A percentile compares a stretch with the other conserved stretches of the same genome.
phyloP scores from a whole-genome alignment of 2,329 filamentous ascomycete species.

The Aspergillus fischeri region DNA sequence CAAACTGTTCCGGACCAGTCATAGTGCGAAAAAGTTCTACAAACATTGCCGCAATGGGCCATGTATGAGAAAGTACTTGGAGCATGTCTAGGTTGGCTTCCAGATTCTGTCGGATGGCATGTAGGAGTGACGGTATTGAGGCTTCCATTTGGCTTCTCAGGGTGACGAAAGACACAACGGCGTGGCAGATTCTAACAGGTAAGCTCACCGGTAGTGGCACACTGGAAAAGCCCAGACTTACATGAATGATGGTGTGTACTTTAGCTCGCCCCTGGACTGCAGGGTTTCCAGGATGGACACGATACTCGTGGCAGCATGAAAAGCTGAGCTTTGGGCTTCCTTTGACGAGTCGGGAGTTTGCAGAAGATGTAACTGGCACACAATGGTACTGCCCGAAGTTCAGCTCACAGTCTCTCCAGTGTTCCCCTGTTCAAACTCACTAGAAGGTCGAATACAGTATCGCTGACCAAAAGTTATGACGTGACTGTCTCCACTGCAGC shows the following conservation, averaged over 20 bases:
- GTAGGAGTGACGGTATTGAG: conserved; percentile 9
- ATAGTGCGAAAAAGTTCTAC: conserved; percentile 9
- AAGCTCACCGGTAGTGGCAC: neutral
- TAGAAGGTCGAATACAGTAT: conserved; percentile 9
- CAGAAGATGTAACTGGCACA: conserved; percentile 11
- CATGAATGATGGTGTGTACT: conserved; percentile 10
- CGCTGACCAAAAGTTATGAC: conserved; percentile 7
- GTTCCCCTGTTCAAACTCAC: neutral
- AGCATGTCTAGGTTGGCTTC: conserved; percentile 9
- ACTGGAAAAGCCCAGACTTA: neutral
- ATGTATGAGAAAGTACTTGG: conserved; percentile 5
- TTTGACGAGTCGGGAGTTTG: conserved; percentile 2
- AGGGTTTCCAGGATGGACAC: conserved; percentile 11
- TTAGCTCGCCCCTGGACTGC: conserved; percentile 5
- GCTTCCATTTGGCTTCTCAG: conserved; percentile 8
- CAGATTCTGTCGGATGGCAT: conserved; percentile 6
- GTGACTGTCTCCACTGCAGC: conserved; percentile 6
- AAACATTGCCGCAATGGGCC: conserved; percentile 10
- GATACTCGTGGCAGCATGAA: conserved; percentile 10
- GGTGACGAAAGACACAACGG: conserved; percentile 10
- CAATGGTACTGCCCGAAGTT: conserved; percentile 6
- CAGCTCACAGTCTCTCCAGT: neutral
- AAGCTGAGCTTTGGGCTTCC: conserved; percentile 8
- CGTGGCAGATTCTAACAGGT: conserved; percentile 9
- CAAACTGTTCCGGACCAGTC: conserved; percentile 3